Conservation (phyloP, 164 flowering plant species). For the Vitis amurensis region DNA sequence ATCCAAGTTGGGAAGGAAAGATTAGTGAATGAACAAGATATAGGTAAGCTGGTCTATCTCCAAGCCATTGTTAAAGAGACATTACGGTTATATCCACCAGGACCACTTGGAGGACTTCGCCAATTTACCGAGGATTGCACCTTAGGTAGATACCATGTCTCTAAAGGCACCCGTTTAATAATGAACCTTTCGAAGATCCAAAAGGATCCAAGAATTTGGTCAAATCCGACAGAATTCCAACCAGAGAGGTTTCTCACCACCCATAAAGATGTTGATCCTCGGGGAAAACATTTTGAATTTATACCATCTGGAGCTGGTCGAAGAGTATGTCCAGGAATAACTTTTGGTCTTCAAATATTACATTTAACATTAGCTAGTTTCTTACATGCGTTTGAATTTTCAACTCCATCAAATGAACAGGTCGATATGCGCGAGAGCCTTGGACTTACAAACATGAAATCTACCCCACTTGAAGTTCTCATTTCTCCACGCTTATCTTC, state of each 20-base stretch:
- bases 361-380: conserved; percentile 39
- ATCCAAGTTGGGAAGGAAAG: conserved; percentile 14
- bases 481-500: conserved; percentile 29
- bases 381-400: conserved; percentile 35
- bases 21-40: conserved; percentile 16
- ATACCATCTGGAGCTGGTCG: conserved; percentile 53
- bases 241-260: conserved; percentile 26
- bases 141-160: conserved; percentile 15
- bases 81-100: conserved; percentile 20
- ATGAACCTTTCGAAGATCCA: conserved; percentile 21
- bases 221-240: conserved; percentile 8
- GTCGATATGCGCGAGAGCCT: conserved; percentile 36
- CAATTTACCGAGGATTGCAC: conserved; percentile 21
- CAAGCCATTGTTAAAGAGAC: conserved; percentile 32
- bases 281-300: conserved; percentile 29
- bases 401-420: conserved; percentile 2
- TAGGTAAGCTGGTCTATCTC: conserved; percentile 17
- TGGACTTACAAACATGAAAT: conserved; percentile 29
- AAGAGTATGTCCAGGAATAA: conserved; percentile 41
- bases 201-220: conserved; percentile 15
- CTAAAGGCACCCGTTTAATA: conserved; percentile 12
- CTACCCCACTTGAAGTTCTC: conserved; percentile 39
- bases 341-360: conserved; percentile 33
- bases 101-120: conserved; percentile 10
- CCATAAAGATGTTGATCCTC: conserved; percentile 10